These are phyloP conservation scores for Sanghuangporus weigelae DNA, from an alignment of 1,284 basidiomycete species.

Conservation along the genomic window DNA sequence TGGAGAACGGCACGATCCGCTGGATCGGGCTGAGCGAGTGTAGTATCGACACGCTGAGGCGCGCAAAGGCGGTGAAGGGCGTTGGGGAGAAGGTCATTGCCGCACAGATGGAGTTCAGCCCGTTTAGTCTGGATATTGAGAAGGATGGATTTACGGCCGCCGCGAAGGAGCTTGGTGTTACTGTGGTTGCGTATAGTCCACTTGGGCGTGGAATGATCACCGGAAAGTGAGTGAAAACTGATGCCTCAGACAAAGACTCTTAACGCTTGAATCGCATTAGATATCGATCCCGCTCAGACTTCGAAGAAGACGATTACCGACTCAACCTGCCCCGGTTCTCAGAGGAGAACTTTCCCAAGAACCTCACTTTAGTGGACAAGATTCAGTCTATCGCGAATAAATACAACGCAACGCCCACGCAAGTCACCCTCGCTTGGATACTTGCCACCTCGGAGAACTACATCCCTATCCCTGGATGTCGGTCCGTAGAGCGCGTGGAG, in stretches of 20 bases:
- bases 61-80: conserved; percentile 25
- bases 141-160: conserved; percentile 25
- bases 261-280: conserved; percentile 5
- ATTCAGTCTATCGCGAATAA: conserved; percentile 25
- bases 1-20: conserved; percentile 30
- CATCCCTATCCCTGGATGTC: conserved; percentile 16
- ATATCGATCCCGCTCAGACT: conserved; percentile 27
- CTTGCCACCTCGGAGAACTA: conserved; percentile 17
- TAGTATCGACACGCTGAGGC: conserved; percentile 32
- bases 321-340: conserved; percentile 27
- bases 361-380: conserved; percentile 32
- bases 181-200: conserved; percentile 36
- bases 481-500: conserved; percentile 12
- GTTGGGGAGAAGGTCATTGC: conserved; percentile 18
- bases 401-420: conserved; percentile 29
- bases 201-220: conserved; percentile 34
- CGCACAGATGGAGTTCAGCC: conserved; percentile 3
- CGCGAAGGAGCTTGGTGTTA: conserved; percentile 31
- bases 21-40: conserved; percentile 34
- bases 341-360: conserved; percentile 35
- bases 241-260: no score
- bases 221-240: conserved; percentile 24
- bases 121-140: conserved; percentile 19
- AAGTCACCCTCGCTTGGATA: conserved; percentile 38
- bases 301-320: conserved; percentile 32